phyloP scores from a whole-genome alignment of 2,329 filamentous ascomycete genomes.

The Penicillium sp. region DNA sequence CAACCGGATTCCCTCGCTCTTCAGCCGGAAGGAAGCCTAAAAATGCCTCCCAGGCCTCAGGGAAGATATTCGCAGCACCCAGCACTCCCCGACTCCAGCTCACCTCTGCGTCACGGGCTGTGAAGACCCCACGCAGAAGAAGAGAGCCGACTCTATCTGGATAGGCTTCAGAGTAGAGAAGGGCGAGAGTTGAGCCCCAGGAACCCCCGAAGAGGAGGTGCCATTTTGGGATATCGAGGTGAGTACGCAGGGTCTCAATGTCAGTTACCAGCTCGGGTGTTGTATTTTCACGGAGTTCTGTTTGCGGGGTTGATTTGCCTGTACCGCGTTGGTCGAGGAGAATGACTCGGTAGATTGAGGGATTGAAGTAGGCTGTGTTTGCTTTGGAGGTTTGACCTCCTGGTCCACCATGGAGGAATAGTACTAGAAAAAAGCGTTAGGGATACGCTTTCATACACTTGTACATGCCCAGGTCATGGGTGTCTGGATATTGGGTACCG shows the following conservation, averaged over 20 bases:
- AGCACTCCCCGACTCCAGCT: slow-evolving; percentile 34
- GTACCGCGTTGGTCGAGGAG: slow-evolving; percentile 51
- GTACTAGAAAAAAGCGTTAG: slow-evolving; percentile 20
- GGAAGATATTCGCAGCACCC: slow-evolving; percentile 37
- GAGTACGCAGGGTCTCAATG: slow-evolving; percentile 46
- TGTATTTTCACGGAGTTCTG: slow-evolving; percentile 47
- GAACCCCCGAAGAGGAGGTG: slow-evolving; percentile 50
- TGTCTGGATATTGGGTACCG: slow-evolving; percentile 23
- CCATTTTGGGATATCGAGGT: slow-evolving; percentile 48
- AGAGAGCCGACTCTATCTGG: slow-evolving; percentile 41
- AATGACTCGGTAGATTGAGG: slow-evolving; percentile 46
- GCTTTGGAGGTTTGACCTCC: slow-evolving; percentile 37
- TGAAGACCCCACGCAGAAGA: slow-evolving; percentile 48
- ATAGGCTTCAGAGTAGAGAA: slow-evolving; percentile 48
- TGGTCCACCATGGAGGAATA: slow-evolving; percentile 50
- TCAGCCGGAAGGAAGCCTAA: slow-evolving; percentile 37
- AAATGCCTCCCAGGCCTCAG: slow-evolving; percentile 42
- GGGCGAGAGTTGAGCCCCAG: slow-evolving; percentile 49
- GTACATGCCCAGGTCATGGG: neutral
- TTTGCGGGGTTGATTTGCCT: slow-evolving; percentile 46
- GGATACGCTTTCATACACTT: neutral
- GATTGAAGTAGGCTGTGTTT: slow-evolving; percentile 48
- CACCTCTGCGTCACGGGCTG: slow-evolving; percentile 33
- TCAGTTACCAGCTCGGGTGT: slow-evolving; percentile 49
- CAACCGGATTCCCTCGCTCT: slow-evolving; percentile 39